Base-by-base conservation (phyloP, 2,329 filamentous ascomycete genomes). In the Emydomyces testavorans region DNA sequence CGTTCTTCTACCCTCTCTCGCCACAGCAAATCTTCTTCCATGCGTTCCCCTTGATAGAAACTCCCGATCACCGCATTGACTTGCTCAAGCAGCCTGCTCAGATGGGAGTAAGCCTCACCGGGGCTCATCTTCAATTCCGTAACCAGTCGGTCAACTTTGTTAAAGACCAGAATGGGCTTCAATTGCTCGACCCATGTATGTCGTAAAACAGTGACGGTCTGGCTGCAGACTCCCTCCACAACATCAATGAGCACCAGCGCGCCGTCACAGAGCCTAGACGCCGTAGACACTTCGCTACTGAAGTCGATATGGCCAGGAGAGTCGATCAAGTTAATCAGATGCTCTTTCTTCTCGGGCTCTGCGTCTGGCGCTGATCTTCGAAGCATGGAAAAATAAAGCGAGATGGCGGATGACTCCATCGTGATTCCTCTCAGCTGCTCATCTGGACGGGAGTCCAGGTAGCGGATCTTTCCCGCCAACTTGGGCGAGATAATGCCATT, bases 351-450 rank as follows among this genome's bases (percentile, higher is more conserved):
- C 58, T 82, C 76, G 0, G 86, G 82, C 11, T 73, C 62, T 4
- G 78, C 78, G 13, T 87, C 81, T 1, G 83, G 81, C 1, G 77
- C 72, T 31, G 78, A 71, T 56, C 86, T 79, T 56, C 89, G 78
- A 46, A 94, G 71, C 76, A 96, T 86, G 29, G 89, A 93, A 65
- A 98, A 98, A 68, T 85, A 93, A 28, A 98, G 74, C 0, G 92
- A 96, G 54, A 98, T 98, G 53, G 92, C 92, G 4, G 90, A 96
- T 0, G 92, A 96, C 66, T 98, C 92, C 92, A 98, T 98, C n/a
- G 92, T 98, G 62, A 98, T 98, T 49, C 92, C 92, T 55, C 92
- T 83, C 13, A 85, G 77, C 68, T 98, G 92, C 66, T 98, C 92
- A 67, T 98, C 92, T 1, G 90, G 90, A 36, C 92, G 77, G 18